Conservation (phyloP, 257 asterid species). For the Parsonsia alboflavescens region DNA sequence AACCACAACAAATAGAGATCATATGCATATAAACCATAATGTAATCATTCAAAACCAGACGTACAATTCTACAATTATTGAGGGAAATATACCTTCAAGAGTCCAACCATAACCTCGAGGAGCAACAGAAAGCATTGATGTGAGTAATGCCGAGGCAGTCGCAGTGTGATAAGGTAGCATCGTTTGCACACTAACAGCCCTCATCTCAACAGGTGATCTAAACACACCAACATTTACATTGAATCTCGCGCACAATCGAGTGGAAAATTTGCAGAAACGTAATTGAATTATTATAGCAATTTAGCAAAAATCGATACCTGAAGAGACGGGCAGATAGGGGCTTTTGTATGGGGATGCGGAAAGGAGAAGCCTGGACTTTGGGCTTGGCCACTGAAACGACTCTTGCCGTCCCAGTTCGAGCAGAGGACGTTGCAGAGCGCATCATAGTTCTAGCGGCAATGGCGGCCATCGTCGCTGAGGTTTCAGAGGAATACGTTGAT, state of each 20-base stretch:
- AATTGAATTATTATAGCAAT: neutral
- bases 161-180: constrained; percentile 91
- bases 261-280: neutral
- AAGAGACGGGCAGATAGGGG: constrained; percentile 69
- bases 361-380: constrained; percentile 44
- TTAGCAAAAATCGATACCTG: constrained; percentile 37
- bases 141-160: constrained; percentile 81
- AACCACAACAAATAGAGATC: neutral
- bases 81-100: constrained; percentile 55
- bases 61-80: neutral
- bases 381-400: constrained; percentile 43
- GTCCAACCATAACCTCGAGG: constrained; percentile 75
- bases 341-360: constrained; percentile 52
- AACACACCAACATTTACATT: neutral
- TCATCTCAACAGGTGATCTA: constrained; percentile 79
- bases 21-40: neutral
- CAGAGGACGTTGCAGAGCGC: constrained; percentile 54
- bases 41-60: neutral
- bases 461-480: constrained; percentile 45
- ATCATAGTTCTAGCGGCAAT: constrained; percentile 61
- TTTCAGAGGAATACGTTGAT: neutral
- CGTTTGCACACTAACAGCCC: constrained; percentile 52
- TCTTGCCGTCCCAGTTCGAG: constrained; percentile 46
- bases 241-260: neutral
- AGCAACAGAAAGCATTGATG: constrained; percentile 78